These are phyloP conservation scores for Ulvella scutata DNA, from an alignment of 139 green algal genomes.

Conservation along the genomic window DNA sequence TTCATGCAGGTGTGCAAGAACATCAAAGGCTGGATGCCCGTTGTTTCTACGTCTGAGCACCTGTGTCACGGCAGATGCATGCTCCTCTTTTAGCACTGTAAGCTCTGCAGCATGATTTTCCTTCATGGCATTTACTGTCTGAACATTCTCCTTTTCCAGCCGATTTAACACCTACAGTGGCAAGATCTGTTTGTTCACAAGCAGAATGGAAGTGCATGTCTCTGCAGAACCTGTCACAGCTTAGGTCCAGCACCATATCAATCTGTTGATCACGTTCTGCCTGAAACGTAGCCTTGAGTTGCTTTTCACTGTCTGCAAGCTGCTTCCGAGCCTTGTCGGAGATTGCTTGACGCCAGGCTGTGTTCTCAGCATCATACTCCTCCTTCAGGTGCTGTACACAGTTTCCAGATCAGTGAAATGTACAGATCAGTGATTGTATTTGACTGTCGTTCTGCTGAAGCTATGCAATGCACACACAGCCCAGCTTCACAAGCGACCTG, in stretches of 20 bases:
- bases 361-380: background rate
- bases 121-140: too few species aligned
- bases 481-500: too few species aligned
- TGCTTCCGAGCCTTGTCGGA: background rate
- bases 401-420: too few species aligned
- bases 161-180: too few species aligned
- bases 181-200: too few species aligned
- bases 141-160: too few species aligned
- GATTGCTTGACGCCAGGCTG: background rate
- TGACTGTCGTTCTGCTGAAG: too few species aligned
- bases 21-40: background rate
- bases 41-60: background rate
- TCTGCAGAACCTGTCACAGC: too few species aligned
- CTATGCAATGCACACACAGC: too few species aligned
- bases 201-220: too few species aligned
- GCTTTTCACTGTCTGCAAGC: background rate
- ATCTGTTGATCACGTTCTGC: background rate
- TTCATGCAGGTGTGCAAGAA: too few species aligned
- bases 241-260: background rate
- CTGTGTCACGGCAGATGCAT: background rate
- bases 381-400: background rate
- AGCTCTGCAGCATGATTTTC: background rate
- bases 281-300: background rate
- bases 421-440: too few species aligned
- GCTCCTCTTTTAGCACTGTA: background rate